Conservation (phyloP, 768 basidiomycete species). For the Piloderma croceum region DNA sequence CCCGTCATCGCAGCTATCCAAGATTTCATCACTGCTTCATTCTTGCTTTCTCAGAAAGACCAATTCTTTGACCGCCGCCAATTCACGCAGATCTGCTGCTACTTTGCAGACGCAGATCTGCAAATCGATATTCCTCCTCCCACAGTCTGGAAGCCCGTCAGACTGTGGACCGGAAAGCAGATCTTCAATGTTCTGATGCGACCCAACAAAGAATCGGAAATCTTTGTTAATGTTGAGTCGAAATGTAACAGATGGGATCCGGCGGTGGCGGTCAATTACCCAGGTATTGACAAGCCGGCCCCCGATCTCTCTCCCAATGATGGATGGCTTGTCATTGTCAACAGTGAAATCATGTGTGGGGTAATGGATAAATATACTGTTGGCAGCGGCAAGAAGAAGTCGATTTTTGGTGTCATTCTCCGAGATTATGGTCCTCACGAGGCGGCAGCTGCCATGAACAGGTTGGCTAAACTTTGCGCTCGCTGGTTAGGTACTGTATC, state of each 20-base stretch:
- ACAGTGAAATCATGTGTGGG: constrained; percentile 99
- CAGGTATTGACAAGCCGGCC: constrained; percentile 53
- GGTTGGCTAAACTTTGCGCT: constrained; percentile 91
- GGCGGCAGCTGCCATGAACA: constrained; percentile 93
- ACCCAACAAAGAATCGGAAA: constrained; percentile 76
- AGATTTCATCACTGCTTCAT: constrained; percentile 99
- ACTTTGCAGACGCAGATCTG: constrained; percentile 83
- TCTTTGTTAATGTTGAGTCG: constrained; percentile 91
- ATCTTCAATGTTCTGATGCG: constrained; percentile 97
- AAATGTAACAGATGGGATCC: constrained; percentile 91
- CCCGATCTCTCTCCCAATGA: constrained; percentile 94
- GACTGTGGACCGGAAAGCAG: constrained; percentile 98
- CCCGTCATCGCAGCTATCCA: constrained; percentile 99
- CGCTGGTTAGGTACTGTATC: constrained; percentile 75
- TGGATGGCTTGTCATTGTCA: constrained; percentile 94
- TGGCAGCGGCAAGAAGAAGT: constrained; percentile 98
- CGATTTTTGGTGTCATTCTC: constrained; percentile 96
- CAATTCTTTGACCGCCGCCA: constrained; percentile 89
- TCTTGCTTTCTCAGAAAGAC: constrained; percentile 88
- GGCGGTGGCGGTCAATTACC: constrained; percentile 57
- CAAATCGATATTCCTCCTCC: constrained; percentile 96
- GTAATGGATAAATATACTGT: constrained; percentile 98
- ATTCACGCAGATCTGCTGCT: constrained; percentile 95
- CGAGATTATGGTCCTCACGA: constrained; percentile 94
- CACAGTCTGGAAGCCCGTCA: constrained; percentile 85